A percentile compares a stretch with the other conserved stretches of the same genome.
Conservation (phyloP, 345 rosid species). For the Eucalyptus virginea region DNA sequence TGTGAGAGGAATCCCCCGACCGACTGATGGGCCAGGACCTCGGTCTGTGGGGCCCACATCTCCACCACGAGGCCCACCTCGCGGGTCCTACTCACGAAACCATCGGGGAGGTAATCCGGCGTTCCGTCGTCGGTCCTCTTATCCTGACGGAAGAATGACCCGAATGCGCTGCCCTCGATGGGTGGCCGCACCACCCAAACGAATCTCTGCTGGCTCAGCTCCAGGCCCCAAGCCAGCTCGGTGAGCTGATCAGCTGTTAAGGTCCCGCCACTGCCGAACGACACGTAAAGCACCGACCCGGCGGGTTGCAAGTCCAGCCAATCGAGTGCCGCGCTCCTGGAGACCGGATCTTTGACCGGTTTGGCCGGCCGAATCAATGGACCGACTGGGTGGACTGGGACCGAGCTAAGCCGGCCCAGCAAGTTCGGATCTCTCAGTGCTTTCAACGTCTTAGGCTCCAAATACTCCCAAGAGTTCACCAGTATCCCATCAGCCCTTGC, state of each 20-base stretch:
- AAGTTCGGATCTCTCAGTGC: constrained; percentile 3
- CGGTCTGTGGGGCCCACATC: constrained; percentile 49
- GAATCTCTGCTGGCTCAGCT: constrained; percentile 21
- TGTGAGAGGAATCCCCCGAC: constrained; percentile 68
- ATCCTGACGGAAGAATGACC: neutral
- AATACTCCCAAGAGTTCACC: constrained; percentile 38
- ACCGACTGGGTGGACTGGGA: constrained; percentile 12
- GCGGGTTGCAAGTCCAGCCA: constrained; percentile 46
- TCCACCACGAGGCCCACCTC: constrained; percentile 28
- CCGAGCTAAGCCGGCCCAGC: neutral
- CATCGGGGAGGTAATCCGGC: constrained; percentile 26
- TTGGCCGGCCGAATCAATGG: neutral
- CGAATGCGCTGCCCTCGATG: neutral
- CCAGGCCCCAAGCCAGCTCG: constrained; percentile 29
- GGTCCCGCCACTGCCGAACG: constrained; percentile 71
- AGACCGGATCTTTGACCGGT: neutral
- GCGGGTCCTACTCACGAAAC: constrained; percentile 29
- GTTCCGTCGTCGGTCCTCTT: neutral
- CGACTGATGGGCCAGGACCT: constrained; percentile 43
- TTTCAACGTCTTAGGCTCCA: constrained; percentile 21
- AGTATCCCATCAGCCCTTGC: constrained; percentile 30
- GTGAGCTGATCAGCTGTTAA: constrained; percentile 12
- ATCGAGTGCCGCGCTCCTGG: neutral
- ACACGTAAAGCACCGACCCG: constrained; percentile 46
- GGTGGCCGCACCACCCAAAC: constrained; percentile 45